Base-by-base conservation (phyloP, 495 filamentous ascomycete species). In the Aspergillus nidulans region DNA sequence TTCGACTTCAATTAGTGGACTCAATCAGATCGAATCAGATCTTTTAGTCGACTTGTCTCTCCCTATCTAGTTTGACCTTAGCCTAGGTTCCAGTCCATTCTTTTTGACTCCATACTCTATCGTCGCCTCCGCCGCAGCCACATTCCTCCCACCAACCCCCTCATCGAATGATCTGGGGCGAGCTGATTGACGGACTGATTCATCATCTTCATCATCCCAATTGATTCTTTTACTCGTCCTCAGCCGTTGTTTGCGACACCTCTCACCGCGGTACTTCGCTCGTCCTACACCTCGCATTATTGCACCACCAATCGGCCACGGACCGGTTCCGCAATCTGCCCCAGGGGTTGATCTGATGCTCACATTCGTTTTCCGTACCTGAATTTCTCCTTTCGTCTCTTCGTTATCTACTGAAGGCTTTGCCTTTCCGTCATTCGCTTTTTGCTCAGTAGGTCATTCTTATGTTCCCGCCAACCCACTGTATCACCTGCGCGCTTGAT, bases 71-170 rank as follows among this genome's bases (percentile, higher is more conserved):
- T 23, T 21, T 45, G 30, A n/a, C 30, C 30, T 34, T 12, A 34
- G 30, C 15, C 30, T 34, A 34, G 30, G 30, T 34, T 12, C 30
- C 6, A 6, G 30, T 34, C 42, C 57, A 58, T 63, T 60, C 59
- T 48, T 62, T 50, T 30, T 39, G 43, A 47, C 34, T 49, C 39
- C 7, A 47, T 55, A 42, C 44, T 30, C 52, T 55, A 48, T 46
- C 49, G 36, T 43, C 36, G 54, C 57, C 57, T 39, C 54, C 42
- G 44, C 48, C 56, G 56, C 60, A 63, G 61, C 61, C 58, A 63
- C 61, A 63, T 60, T 59, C 62, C 55, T 52, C 47, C 52, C 53
- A 52, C 46, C 43, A 48, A 19, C 39, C 47, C 45, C 53, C 36
- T 49, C 53, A 30, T 21, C 40, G 48, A 56, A 49, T 32, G 53